Base-by-base conservation (phyloP, 2,329 filamentous ascomycete species). In the Alternaria sp. region DNA sequence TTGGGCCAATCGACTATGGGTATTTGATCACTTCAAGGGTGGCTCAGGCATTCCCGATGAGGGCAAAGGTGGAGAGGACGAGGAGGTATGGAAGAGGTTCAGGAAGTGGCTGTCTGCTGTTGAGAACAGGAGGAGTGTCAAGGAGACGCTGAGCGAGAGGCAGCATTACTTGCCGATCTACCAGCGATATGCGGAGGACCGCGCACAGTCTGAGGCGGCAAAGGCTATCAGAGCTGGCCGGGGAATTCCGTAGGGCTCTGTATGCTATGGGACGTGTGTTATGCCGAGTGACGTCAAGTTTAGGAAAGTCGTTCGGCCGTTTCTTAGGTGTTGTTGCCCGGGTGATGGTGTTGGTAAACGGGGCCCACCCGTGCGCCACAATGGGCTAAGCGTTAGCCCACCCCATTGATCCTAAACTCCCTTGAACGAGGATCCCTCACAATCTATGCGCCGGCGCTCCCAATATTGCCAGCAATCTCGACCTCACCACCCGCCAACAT, bases 1-100 rank as follows among this genome's bases (percentile, higher is more conserved):
- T 0, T 94, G 28, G 28, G 9, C 10, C 9, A 11, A 11, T 11
- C 28, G 28, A 11, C 73, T 93, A 20, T 94, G 90, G 82, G 80
- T 92, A 6, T 89, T 94, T 66, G 90, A 94, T 68, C 85, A 92
- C 64, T 94, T 90, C 74, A 94, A 94, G 58, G 83, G 82, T 2
- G 85, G 85, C 0, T 62, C 83, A n/a, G 81, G 82, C 0, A 80
- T 88, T 41, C 84, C 84, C 2, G 78, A 64, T 52, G 73, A 81
- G 34, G 84, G 84, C 0, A 48, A 83, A 53, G 82, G 81, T 3
- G 84, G 82, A 0, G 80, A 83, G 8, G 86, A 90, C 38, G 86
- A 87, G 54, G 75, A 75, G 36, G 73, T 84, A 2, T 93, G 90
- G 91, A 77, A 70, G 43, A 81, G 90, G 49, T 94, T 90, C 87